Base-by-base conservation (phyloP, 2,329 filamentous ascomycete species). In the Chaetomiaceae sp. region DNA sequence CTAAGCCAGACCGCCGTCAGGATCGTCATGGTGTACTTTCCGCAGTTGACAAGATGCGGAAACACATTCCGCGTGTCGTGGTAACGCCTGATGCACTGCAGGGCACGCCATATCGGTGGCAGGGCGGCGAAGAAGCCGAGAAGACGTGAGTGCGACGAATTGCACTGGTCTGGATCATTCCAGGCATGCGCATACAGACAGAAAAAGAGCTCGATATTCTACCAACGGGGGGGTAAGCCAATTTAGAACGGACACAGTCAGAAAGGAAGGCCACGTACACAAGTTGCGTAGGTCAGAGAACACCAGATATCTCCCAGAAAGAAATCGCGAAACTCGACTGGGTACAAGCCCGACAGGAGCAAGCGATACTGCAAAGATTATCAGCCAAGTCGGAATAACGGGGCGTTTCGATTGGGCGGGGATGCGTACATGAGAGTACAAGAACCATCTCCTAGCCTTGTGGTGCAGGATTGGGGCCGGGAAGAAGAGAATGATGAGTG, bases 231-330 rank as follows among this genome's bases (percentile, higher is more conserved):
- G 6, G 5, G 44, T 58, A 40, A 59, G 55, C 25, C 17, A 14
- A n/a, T 25, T 13, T 27, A 5, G 16, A 14, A 30, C 21, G 17
- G 10, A 8, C 14, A 33, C 4, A 37, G 43, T 2, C 10, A 10
- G 34, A 3, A 12, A n/a, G 4, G 14, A 3, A 8, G 14, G 21
- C 2, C 6, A 80, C 86, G 73, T 76, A 92, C 88, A 54, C 88
- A 86, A 69, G 89, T 88, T 14, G 86, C 80, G 68, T 99, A 99
- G 5, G 91, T 95, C 50, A 95, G 75, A 3, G 93, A 97, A 69
- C 92, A 97, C 68, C 95, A 96, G 76, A 97, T 96, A 66, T 99
- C 93, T 46, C 93, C 93, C 0, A 97, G 78, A 68, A 96, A 97
- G 71, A 99, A 97, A 68, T 99, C 93, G 51, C 91, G 82, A 66